Base-by-base conservation (phyloP, 2,329 filamentous ascomycete genomes). In the Ceratocystis alfenasii region DNA sequence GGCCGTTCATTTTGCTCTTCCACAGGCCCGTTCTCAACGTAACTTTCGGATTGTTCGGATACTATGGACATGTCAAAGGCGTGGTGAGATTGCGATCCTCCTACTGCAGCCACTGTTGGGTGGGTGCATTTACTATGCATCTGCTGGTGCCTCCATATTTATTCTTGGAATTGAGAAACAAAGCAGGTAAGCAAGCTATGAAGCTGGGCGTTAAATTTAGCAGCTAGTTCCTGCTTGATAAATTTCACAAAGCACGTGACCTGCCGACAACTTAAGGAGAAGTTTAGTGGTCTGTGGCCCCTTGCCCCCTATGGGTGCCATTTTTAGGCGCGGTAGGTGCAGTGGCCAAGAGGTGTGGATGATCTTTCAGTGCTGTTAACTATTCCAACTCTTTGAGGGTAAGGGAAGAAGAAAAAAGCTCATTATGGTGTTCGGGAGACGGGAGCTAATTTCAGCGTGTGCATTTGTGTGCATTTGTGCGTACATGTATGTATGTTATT, bases 161-260 rank as follows among this genome's bases (percentile, higher is more conserved):
- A 57, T 57, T 57, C 53, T 28, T 15, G 53, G 53, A 10, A 57
- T 57, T 22, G 53, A 57, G 30, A 57, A 30, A 12, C 6, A 55
- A 28, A 55, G 50, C 17, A 55, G 10, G 25, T 15, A 5, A 25
- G 20, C 20, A 5, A 25, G 20, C 20, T 57, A 3, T 36, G 33
- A 10, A 28, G 53, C 10, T 57, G 22, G 53, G 53, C 53, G 53
- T 57, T 30, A 57, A 30, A 57, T 57, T 57, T 57, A 57, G 53
- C 53, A 57, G 25, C 53, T 22, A 1, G 53, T 30, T 30, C 22
- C 20, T 50, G 33, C 22, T 17, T 30, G 25, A 57, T 57, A 3
- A n/a, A 22, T 20, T n/a, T 33, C 53, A 36, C 10, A 4, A 5
- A 1, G 25, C 53, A 57, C 53, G 53, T 57, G 53, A 57, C 53